Conservation (phyloP, 2,329 filamentous ascomycete species). For the Xylariaceae sp. region DNA sequence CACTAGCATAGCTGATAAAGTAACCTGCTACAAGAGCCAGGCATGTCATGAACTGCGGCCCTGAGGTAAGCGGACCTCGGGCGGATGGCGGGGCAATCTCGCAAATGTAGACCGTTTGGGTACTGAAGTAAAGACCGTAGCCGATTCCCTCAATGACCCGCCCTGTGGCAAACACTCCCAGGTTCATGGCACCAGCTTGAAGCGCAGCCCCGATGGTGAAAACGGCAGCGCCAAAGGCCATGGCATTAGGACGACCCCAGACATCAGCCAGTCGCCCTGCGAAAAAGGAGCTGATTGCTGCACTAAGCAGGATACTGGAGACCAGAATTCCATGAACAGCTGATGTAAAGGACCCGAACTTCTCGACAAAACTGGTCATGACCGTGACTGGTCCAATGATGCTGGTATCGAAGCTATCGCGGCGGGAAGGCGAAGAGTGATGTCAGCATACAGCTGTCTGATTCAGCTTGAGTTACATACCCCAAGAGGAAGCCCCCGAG, state of each 20-base stretch:
- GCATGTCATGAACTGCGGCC: slow-evolving; percentile 51
- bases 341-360: slow-evolving; percentile 50
- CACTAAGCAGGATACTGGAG: slow-evolving; percentile 56
- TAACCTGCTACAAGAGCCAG: slow-evolving; percentile 52
- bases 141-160: slow-evolving; percentile 54
- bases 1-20: slow-evolving; percentile 58
- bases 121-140: slow-evolving; percentile 51
- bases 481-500: too few relatives aligned
- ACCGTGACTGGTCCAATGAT: slow-evolving; percentile 55
- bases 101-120: slow-evolving; percentile 50
- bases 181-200: slow-evolving; percentile 19
- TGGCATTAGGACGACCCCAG: slow-evolving; percentile 48
- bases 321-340: slow-evolving; percentile 57
- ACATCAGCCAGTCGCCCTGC: slow-evolving; percentile 51
- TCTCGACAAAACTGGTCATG: slow-evolving; percentile 48
- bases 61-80: slow-evolving; percentile 48
- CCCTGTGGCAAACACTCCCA: slow-evolving; percentile 38
- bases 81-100: slow-evolving; percentile 53
- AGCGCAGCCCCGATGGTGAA: slow-evolving; percentile 36
- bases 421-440: too few relatives aligned
- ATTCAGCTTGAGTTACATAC: too few relatives aligned
- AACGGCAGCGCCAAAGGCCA: slow-evolving; percentile 48
- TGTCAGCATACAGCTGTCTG: too few relatives aligned
- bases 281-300: slow-evolving; percentile 55
- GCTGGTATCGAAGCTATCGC: slow-evolving; percentile 12